phyloP scores from a whole-genome alignment of 108 stramenopile genomes.

The Mediolabrus comicus region DNA sequence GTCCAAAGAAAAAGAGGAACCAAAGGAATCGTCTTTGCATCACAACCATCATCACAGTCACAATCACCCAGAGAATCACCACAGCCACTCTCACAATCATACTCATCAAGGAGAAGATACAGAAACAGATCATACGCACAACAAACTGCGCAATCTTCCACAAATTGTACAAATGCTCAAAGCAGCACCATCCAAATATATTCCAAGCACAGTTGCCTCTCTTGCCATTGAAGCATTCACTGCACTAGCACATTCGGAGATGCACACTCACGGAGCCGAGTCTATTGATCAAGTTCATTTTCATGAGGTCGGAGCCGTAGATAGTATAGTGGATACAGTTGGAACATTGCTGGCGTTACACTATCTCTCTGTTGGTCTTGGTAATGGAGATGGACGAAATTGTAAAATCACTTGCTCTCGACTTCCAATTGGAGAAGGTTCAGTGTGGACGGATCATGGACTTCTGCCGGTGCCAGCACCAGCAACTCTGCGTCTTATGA shows the following conservation, averaged over 20 bases:
- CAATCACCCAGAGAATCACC: background rate
- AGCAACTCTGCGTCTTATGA: slow-evolving; percentile 86
- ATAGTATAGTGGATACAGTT: slow-evolving; percentile 91
- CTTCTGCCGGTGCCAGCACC: slow-evolving; percentile 92
- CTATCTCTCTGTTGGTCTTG: slow-evolving; percentile 62
- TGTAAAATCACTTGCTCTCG: slow-evolving; percentile 66
- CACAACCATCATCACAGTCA: background rate
- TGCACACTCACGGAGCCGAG: slow-evolving; percentile 77
- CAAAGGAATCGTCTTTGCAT: slow-evolving; percentile 6
- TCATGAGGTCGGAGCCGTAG: slow-evolving; percentile 93
- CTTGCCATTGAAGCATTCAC: slow-evolving; percentile 78
- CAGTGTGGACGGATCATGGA: slow-evolving; percentile 92
- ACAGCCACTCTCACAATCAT: slow-evolving; percentile 28
- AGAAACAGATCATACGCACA: slow-evolving; percentile 12
- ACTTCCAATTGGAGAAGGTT: slow-evolving; percentile 86
- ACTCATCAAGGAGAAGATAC: slow-evolving; percentile 8
- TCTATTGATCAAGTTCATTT: slow-evolving; percentile 85
- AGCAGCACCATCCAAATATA: slow-evolving; percentile 48
- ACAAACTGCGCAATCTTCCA: slow-evolving; percentile 79
- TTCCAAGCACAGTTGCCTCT: slow-evolving; percentile 65
- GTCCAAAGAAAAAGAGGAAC: slow-evolving; percentile 12
- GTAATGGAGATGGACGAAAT: slow-evolving; percentile 6
- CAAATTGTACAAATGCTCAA: slow-evolving; percentile 74
- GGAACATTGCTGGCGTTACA: slow-evolving; percentile 84
- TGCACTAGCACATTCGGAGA: slow-evolving; percentile 86